Evolutionary conservation across 75 land plant genomes (phyloP).

Genomic region (Pseudotsuga menziesii): DNA sequence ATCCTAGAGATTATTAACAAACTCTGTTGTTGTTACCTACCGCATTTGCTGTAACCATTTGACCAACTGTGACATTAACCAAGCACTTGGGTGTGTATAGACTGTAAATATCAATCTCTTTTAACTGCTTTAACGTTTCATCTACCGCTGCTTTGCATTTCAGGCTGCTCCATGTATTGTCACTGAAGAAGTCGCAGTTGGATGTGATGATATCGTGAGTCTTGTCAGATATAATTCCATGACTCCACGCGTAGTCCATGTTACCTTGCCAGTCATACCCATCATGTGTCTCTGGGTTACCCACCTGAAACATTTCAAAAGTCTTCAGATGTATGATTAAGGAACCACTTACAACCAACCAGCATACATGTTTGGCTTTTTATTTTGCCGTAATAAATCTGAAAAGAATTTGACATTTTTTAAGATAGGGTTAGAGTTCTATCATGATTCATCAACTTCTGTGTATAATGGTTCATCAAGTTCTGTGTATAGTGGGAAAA

Average conservation of each 20-base stretch:
- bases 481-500: too few species aligned
- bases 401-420: constrained; percentile 4
- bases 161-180: constrained; percentile 29
- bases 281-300: constrained; percentile 55
- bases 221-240: constrained; percentile 55
- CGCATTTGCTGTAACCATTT: too few species aligned
- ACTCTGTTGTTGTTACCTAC: too few species aligned
- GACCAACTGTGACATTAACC: too few species aligned
- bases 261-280: constrained; percentile 36
- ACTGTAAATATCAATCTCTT: constrained; percentile 48
- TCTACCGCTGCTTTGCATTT: constrained; percentile 28
- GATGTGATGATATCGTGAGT: constrained; percentile 31
- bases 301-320: constrained; percentile 28
- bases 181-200: constrained; percentile 30
- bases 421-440: too few species aligned
- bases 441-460: too few species aligned
- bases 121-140: constrained; percentile 39
- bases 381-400: neutral
- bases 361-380: neutral
- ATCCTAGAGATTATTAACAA: too few species aligned
- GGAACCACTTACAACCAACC: neutral
- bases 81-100: constrained; percentile 45
- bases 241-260: constrained; percentile 69
- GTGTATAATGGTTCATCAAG: too few species aligned
- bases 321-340: neutral